Percentiles rank a stretch among this genome's conserved stretches.
Conservation (phyloP, 176 grass and related monocot genomes). For the Calamus simplicifolius region DNA sequence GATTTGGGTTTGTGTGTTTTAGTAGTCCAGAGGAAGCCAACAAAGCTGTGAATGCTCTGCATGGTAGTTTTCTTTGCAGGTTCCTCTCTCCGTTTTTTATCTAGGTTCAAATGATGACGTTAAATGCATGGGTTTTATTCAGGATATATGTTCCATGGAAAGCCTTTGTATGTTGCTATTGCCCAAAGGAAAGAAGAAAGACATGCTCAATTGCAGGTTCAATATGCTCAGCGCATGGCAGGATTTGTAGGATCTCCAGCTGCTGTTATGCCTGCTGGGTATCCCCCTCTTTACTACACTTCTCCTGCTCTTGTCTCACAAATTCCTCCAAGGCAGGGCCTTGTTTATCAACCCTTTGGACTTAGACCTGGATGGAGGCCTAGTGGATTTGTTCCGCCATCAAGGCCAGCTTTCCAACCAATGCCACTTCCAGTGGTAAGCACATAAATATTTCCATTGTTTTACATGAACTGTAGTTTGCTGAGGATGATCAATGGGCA, state of each 20-base stretch:
- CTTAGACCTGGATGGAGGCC: conserved; percentile 43
- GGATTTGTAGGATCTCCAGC: neutral
- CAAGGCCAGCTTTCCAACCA: conserved; percentile 37
- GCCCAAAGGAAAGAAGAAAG: conserved; percentile 3
- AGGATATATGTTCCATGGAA: neutral
- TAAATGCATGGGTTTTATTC: conserved; percentile 9
- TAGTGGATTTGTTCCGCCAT: conserved; percentile 36
- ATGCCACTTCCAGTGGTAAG: conserved; percentile 37
- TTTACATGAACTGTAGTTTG: too few relatives aligned
- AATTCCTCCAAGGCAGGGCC: conserved; percentile 48
- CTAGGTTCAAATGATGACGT: neutral
- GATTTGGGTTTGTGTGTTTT: conserved; percentile 87
- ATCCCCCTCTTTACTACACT: conserved; percentile 28
- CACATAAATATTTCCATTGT: neutral
- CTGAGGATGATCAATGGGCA: too few relatives aligned
- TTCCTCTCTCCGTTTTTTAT: neutral
- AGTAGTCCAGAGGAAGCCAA: conserved; percentile 69
- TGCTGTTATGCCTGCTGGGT: neutral
- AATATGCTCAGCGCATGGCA: neutral
- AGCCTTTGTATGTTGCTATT: neutral
- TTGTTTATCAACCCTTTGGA: conserved; percentile 45
- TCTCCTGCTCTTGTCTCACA: conserved; percentile 36
- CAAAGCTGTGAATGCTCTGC: conserved; percentile 47
- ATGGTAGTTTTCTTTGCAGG: conserved; percentile 34
- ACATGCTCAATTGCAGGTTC: neutral